Evolutionary conservation across 2,329 filamentous ascomycete genomes (phyloP), one percentile per base, ranked within the genome.

Genomic region (Fusarium paranaense): DNA sequence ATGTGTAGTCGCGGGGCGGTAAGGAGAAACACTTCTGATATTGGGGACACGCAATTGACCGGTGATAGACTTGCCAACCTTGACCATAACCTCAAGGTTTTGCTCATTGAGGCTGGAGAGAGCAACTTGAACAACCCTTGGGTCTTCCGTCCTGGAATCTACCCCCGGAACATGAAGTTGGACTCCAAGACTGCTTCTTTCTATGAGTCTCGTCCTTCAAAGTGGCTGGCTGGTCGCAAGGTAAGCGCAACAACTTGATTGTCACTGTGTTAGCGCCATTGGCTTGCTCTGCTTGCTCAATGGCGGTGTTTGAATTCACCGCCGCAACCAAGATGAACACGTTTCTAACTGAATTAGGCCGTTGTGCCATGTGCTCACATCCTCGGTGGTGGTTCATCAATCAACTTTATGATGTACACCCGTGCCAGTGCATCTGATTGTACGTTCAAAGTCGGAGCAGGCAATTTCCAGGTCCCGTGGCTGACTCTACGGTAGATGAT

Each of bases 141-240:
- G 90, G 92, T 95, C 14, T 94, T 89, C 83, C 90, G 92, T 7
- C 93, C 92, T 4, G 93, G 91, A 64, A 92, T 95, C 81, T 95
- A 92, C 82, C 93, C 93, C n/a, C 85, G 87, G 54, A 95, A 95
- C 84, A 94, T 94, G 92, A 86, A 94, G 83, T 81, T 94, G 69
- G 92, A 94, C 87, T 94, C 92, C 76, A 95, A 94, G 87, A 94
- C 92, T 35, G 93, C 94, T 37, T 93, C 92, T 0, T 95, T 95
- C 83, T 96, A 95, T 80, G 90, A 95, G 82, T 95, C 93, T 57
- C 88, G 91, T 45, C 92, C 93, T 18, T 94, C 92, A 0, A 90
- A 93, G 82, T 93, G 90, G 86, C 89, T 95, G 30, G 89, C 88
- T 74, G 93, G 93, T 18, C 88, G 93, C 54, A 90, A 52, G 47